A percentile compares a stretch with the other conserved stretches of the same genome.
Conservation (phyloP, 331 rosid genomes). For the Spiraea crenata region DNA sequence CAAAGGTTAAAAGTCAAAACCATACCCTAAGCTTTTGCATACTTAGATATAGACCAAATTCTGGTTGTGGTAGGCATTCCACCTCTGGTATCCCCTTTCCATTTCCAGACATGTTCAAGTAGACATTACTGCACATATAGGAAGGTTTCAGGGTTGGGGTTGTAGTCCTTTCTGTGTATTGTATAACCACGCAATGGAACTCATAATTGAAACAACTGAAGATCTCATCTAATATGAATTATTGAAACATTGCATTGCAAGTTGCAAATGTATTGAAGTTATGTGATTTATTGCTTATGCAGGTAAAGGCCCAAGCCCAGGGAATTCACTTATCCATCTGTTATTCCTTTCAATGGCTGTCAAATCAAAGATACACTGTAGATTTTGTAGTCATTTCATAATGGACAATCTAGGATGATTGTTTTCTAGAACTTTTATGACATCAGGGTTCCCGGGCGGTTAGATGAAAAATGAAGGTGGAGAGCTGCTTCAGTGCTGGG, state of each 20-base stretch:
- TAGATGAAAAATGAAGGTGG: background rate
- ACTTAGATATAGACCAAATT: too few relatives aligned
- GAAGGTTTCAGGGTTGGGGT: too few relatives aligned
- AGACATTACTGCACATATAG: too few relatives aligned
- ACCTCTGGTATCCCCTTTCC: too few relatives aligned
- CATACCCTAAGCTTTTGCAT: background rate
- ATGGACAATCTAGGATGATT: background rate
- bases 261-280: conserved; percentile 1
- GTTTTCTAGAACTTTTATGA: background rate
- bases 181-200: too few relatives aligned
- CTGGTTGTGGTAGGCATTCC: too few relatives aligned
- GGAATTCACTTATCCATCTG: background rate
- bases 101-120: too few relatives aligned
- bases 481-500: background rate
- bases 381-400: background rate
- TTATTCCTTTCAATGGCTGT: conserved; percentile 1
- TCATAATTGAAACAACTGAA: too few relatives aligned
- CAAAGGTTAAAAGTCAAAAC: background rate
- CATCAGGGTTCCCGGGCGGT: background rate
- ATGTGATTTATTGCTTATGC: background rate
- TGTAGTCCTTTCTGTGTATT: too few relatives aligned
- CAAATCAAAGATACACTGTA: background rate
- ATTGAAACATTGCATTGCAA: background rate
- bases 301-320: conserved; percentile 7
- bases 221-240: too few relatives aligned